Base-by-base conservation (phyloP, 2,329 filamentous ascomycete species). In the Chrysoporthe puriensis region DNA sequence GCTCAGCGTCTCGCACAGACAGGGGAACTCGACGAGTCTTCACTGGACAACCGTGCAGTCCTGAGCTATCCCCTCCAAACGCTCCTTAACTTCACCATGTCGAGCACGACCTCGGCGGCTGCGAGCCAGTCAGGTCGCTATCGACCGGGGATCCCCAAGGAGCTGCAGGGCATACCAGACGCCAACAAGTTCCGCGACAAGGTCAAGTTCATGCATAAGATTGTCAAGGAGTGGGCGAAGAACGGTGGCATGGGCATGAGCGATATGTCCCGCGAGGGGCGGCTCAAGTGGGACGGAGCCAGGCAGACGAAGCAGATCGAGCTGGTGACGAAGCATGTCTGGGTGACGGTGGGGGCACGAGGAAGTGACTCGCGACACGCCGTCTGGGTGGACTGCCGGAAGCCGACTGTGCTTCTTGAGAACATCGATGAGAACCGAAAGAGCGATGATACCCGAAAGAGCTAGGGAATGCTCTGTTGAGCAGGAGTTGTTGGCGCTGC, bases 111-210 rank as follows among this genome's bases (percentile, higher is more conserved):
- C 42, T 57, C 62, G 16, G 58, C 62, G 4, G 62, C 63, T n/a
- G 76, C 78, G 18, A 80, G 79, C 34, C 80, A 85, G 64, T 76
- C 83, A 32, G 80, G 80, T 71, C 79, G 82, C 65, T 82, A 83
- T 44, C 84, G 87, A 4, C 87, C 88, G 11, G 85, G 89, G 70
- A 90, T 90, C 71, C 82, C 85, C 59, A 82, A 85, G 0, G 85
- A 86, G 74, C 78, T 89, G 16, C 86, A 89, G 76, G 83, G 85
- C 66, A 87, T 93, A 66, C 90, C 91, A 0, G 84, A 86, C 26
- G 89, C 90, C 52, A 95, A 95, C 76, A 86, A 90, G 71, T 87
- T 95, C 75, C 87, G 89, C 44, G 84, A 83, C 73, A 95, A 95
- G 81, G 85, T 95, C 67, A 85, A 88, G 68, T 94, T 94, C 75